A percentile compares a stretch with the other conserved stretches of the same genome.
phyloP scores from a whole-genome alignment of 2,329 filamentous ascomycete species.

The Hymenoscyphus infarciens region DNA sequence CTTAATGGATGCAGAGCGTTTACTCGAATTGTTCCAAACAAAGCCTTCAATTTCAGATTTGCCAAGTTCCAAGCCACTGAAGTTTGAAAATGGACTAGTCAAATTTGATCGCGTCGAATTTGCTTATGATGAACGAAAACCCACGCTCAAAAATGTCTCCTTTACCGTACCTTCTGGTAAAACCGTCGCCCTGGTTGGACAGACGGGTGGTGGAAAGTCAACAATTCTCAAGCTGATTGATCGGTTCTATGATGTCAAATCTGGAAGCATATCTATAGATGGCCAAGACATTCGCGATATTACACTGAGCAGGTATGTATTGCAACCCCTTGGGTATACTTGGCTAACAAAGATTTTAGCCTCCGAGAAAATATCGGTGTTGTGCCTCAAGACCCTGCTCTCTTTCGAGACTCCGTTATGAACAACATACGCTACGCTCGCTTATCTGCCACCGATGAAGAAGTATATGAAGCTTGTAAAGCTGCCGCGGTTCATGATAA shows the following conservation, averaged over 20 bases:
- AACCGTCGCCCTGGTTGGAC: constrained; percentile 45
- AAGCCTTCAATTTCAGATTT: constrained; percentile 52
- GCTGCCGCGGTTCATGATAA: constrained; percentile 58
- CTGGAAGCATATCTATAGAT: constrained; percentile 39
- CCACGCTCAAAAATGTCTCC: constrained; percentile 35
- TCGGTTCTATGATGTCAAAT: constrained; percentile 44
- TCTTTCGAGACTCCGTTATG: constrained; percentile 51
- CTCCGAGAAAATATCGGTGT: constrained; percentile 47
- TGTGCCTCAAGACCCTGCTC: constrained; percentile 54
- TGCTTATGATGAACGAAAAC: constrained; percentile 36
- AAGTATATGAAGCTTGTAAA: constrained; percentile 46
- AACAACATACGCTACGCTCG: constrained; percentile 35
- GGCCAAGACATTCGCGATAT: constrained; percentile 37
- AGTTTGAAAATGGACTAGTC: constrained; percentile 38
- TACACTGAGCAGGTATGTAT: constrained; percentile 47
- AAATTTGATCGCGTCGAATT: constrained; percentile 38
- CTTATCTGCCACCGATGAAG: constrained; percentile 29
- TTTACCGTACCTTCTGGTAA: constrained; percentile 38
- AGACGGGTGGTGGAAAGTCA: constrained; percentile 44
- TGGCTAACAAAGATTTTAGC: constrained; percentile 16
- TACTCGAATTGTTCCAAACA: constrained; percentile 54
- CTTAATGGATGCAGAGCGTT: constrained; percentile 62
- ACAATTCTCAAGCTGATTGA: constrained; percentile 43
- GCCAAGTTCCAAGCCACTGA: constrained; percentile 43
- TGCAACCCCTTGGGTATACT: constrained; percentile 41